Base-by-base conservation (phyloP, 768 basidiomycete genomes). In the Termitomyces sp. region DNA sequence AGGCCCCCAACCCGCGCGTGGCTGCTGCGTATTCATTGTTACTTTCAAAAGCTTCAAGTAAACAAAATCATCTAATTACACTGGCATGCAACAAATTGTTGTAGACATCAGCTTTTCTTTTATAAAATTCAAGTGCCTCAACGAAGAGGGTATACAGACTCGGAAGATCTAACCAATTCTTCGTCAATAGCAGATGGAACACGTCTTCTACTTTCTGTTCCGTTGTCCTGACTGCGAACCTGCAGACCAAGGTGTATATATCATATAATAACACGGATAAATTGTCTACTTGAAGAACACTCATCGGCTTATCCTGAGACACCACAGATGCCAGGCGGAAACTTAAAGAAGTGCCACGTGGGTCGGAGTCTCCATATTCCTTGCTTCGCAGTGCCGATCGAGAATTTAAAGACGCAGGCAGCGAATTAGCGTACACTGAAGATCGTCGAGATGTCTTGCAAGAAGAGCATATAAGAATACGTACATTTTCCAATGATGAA, bases 401-500 rank as follows among this genome's bases (percentile, higher is more conserved):
- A 4, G 78, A 72, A 57, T 80, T 80, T 2, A 80, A 64, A 1
- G 78, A 69, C 9, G 79, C 79, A 22, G 79, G 65, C 37, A 79
- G 59, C 1, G 78, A 79, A 60, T 79, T 80, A 6, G 75, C 75
- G 32, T 77, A 80, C 18, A 79, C 79, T 80, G 54, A 20, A 39
- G 16, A 41, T 31, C 55, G n/a, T 29, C 27, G 48, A 24, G 46
- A 47, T 46, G 5, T 36, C 18, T 3, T 6, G n/a, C 20, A 32
- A 32, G 36, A 24, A 29, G 32, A 31, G 29, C 22, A 16, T 43
- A 1, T 60, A 20, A 27, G 32, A 31, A 31, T 26, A 22, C 48
- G 1, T 60, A 77, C 79, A 63, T 72, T 81, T 81, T 56, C 80
- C 80, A 53, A 81, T 77, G 32, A 79, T 67, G 57, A 82, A 81